phyloP scores from a whole-genome alignment of 345 rosid genomes.

The Arabidopsis suecica region DNA sequence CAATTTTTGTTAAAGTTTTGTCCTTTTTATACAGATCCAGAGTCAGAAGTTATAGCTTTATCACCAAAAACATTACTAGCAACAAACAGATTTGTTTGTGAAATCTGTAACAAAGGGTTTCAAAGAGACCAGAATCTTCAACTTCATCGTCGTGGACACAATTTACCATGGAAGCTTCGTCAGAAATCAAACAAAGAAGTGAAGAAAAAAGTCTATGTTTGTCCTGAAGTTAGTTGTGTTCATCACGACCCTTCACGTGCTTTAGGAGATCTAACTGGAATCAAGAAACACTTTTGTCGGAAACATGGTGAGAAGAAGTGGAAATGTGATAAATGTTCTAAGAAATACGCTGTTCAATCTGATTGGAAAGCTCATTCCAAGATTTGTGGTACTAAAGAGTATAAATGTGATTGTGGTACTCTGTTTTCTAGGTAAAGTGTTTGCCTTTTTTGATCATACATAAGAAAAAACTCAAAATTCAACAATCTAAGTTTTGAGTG shows the following conservation, averaged over 20 bases:
- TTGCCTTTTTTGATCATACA: neutral
- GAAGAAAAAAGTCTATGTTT: constrained; percentile 63
- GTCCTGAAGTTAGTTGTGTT: constrained; percentile 64
- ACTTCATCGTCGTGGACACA: constrained; percentile 51
- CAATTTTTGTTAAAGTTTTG: neutral
- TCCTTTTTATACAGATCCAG: constrained; percentile 39
- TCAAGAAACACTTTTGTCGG: constrained; percentile 74
- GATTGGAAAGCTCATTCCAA: constrained; percentile 80
- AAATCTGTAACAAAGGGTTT: constrained; percentile 54
- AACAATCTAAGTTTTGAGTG: neutral
- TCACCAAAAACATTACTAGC: constrained; percentile 50
- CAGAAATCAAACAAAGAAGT: constrained; percentile 43
- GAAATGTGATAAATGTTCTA: constrained; percentile 68
- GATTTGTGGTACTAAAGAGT: constrained; percentile 71
- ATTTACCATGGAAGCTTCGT: constrained; percentile 50
- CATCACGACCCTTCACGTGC: constrained; percentile 74
- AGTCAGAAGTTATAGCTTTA: constrained; percentile 51
- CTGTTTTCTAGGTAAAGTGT: constrained; percentile 57
- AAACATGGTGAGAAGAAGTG: constrained; percentile 79
- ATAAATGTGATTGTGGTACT: constrained; percentile 71
- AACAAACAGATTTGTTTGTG: constrained; percentile 50
- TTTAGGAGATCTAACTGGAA: constrained; percentile 69
- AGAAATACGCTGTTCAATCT: constrained; percentile 69
- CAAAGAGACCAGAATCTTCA: constrained; percentile 56
- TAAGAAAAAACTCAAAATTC: neutral